Conservation (phyloP, 2,329 filamentous ascomycete genomes). For the Trichoderma simmonsii region DNA sequence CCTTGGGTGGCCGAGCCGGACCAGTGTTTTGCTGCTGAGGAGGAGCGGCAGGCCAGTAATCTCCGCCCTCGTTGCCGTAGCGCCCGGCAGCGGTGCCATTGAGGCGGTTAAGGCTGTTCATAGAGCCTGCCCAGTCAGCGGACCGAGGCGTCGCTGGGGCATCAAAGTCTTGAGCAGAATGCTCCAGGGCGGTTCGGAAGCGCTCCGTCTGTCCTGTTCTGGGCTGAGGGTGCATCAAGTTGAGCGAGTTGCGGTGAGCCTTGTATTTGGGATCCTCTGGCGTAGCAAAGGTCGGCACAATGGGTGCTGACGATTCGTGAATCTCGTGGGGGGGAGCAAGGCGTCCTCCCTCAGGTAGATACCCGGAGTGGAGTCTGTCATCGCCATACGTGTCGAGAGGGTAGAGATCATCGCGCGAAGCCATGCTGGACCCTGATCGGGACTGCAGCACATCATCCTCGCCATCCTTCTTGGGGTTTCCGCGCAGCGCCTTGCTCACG, state of each 20-base stretch:
- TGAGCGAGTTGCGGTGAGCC: constrained; percentile 75
- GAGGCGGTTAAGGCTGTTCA: constrained; percentile 55
- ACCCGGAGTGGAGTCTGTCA: constrained; percentile 59
- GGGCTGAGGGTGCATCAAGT: constrained; percentile 76
- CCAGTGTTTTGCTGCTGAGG: constrained; percentile 38
- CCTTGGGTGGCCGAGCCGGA: constrained; percentile 61
- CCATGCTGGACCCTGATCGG: constrained; percentile 73
- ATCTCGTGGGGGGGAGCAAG: constrained; percentile 32
- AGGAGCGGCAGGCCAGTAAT: constrained; percentile 46
- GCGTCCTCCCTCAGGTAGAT: constrained; percentile 49
- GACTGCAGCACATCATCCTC: constrained; percentile 62
- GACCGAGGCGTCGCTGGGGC: constrained; percentile 58
- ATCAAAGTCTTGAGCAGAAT: constrained; percentile 66
- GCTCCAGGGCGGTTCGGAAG: constrained; percentile 71
- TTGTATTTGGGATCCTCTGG: constrained; percentile 74
- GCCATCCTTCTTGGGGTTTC: constrained; percentile 58
- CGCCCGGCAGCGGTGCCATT: constrained; percentile 44
- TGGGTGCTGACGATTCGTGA: constrained; percentile 29
- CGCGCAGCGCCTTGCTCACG: constrained; percentile 72
- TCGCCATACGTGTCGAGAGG: constrained; percentile 54
- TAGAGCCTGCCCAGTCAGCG: constrained; percentile 61
- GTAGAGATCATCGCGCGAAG: constrained; percentile 58
- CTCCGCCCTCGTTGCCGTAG: constrained; percentile 43
- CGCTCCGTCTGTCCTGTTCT: constrained; percentile 69
- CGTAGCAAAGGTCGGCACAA: constrained; percentile 53